Percentiles rank a stretch among this genome's conserved stretches.
Evolutionary conservation across 371 early-diverging fungal genomes (phyloP).

Genomic region (Mucor mucedo): DNA sequence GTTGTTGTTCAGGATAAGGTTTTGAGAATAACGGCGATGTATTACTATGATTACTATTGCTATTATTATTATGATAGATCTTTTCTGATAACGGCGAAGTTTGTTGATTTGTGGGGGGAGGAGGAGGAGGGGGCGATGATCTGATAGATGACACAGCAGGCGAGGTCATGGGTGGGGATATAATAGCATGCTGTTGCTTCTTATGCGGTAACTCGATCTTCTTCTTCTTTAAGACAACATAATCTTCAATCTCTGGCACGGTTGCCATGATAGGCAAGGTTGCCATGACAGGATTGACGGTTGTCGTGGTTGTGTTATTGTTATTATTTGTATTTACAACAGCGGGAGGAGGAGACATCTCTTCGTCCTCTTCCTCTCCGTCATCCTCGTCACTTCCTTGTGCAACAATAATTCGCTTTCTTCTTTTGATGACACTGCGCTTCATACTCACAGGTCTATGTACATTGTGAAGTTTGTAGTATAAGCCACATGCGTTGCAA

Average conservation of each 20-base stretch:
- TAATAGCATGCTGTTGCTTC: slow-evolving; percentile 6
- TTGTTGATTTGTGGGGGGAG: too few species aligned
- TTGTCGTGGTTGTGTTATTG: not conserved
- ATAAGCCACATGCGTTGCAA: slow-evolving; percentile 91
- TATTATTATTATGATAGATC: slow-evolving; percentile 9
- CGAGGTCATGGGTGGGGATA: slow-evolving; percentile 2
- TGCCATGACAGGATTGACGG: not conserved
- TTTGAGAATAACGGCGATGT: slow-evolving; percentile 13
- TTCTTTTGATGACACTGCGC: slow-evolving; percentile 82
- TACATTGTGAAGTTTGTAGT: slow-evolving; percentile 81
- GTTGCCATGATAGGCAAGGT: not conserved
- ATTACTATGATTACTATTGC: not conserved
- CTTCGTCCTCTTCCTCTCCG: slow-evolving; percentile 3
- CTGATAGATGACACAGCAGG: not conserved
- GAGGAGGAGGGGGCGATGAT: not conserved
- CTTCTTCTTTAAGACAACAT: slow-evolving; percentile 18
- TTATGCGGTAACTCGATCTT: slow-evolving; percentile 8
- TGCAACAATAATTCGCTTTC: slow-evolving; percentile 71
- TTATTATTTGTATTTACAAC: not conserved
- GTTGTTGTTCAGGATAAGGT: slow-evolving; percentile 9
- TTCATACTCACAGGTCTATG: slow-evolving; percentile 84
- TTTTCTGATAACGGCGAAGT: slow-evolving; percentile 11
- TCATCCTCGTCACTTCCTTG: slow-evolving; percentile 26
- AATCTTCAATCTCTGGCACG: slow-evolving; percentile 43
- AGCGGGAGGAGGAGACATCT: not conserved